Evolutionary conservation across 225 moss, liverwort and hornwort genomes (phyloP), one percentile per base, ranked within the genome.

Genomic region (Neckera pumila): DNA sequence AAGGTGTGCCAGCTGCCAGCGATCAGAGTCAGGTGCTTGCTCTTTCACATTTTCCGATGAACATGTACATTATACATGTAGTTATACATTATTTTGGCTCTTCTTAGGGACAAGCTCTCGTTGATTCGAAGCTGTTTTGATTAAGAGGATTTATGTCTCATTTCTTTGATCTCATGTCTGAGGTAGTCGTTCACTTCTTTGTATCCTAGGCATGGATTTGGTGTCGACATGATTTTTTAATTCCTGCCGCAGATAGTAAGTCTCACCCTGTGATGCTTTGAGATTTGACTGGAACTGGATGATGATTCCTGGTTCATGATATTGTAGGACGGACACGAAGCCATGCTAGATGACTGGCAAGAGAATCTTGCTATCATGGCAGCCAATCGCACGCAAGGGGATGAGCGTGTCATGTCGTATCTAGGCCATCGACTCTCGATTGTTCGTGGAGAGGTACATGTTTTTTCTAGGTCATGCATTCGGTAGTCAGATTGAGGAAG

Each of bases 281-380:
- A 74, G 74, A 72, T 42, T 63, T 56, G 42, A 53, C 14, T 84
- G 49, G 77, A 67, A 47, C 33, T 69, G 49, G 69, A 79, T 82
- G 82, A 49, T 49, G 49, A 83, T 62, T 84, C 15, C 27, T 78
- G 60, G 71, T 89, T 81, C 25, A 70, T 91, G 33, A 73, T 73
- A 43, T 63, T 84, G 65, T 90, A 97, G 96, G 95, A 92, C 84
- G 97, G 92, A 79, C 77, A 95, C 72, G 91, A 87, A 73, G 93
- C 92, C 64, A 97, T 96, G 96, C 74, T 97, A 74, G 97, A 96
- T 80, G 96, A 96, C 60, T 97, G 96, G 97, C 95, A 94, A 89
- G 96, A 96, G 81, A 97, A 96, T 65, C 87, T 97, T 67, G 95
- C 97, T 36, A 97, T 97, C 12, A 96, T 97, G 96, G 94, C 97